These are phyloP conservation scores for Ochromonadaceae sp. DNA, from an alignment of 352 stramenopile species.

Conservation along the genomic window DNA sequence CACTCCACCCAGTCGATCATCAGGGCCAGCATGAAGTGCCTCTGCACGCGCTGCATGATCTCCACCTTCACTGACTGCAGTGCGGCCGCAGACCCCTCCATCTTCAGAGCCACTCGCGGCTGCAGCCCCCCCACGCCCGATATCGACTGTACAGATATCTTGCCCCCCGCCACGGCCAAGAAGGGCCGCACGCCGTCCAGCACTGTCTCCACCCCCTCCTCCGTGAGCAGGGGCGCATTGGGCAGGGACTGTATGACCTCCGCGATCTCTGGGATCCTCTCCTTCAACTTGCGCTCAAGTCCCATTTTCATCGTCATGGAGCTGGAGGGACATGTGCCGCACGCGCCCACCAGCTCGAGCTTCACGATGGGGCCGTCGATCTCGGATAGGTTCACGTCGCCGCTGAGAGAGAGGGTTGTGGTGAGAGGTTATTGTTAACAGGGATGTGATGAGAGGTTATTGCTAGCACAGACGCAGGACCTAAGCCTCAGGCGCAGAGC, in stretches of 20 bases:
- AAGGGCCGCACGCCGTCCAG: slow-evolving; percentile 56
- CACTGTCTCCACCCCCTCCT: slow-evolving; percentile 39
- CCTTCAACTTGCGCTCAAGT: slow-evolving; percentile 46
- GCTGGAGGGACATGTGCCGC: slow-evolving; percentile 55
- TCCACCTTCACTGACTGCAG: slow-evolving; percentile 59
- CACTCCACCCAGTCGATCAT: slow-evolving; percentile 39
- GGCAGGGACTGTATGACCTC: slow-evolving; percentile 57
- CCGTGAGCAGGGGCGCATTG: slow-evolving; percentile 45
- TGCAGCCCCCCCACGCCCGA: slow-evolving; percentile 36
- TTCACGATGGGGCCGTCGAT: slow-evolving; percentile 55
- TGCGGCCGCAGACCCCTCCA: slow-evolving; percentile 43
- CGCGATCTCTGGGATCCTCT: slow-evolving; percentile 38
- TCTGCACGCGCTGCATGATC: slow-evolving; percentile 56
- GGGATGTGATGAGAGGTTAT: neutral
- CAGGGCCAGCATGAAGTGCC: slow-evolving; percentile 58
- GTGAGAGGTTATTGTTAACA: neutral
- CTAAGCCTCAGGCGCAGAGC: no score
- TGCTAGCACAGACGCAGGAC: neutral
- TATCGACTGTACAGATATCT: slow-evolving; percentile 35
- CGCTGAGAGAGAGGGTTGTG: slow-evolving; percentile 17
- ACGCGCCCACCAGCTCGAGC: slow-evolving; percentile 58
- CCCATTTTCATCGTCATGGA: slow-evolving; percentile 50
- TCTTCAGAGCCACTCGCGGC: slow-evolving; percentile 49
- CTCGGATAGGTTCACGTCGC: slow-evolving; percentile 54
- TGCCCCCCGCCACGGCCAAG: slow-evolving; percentile 52